Conservation (phyloP, 345 rosid genomes). For the Lepidium didymum region DNA sequence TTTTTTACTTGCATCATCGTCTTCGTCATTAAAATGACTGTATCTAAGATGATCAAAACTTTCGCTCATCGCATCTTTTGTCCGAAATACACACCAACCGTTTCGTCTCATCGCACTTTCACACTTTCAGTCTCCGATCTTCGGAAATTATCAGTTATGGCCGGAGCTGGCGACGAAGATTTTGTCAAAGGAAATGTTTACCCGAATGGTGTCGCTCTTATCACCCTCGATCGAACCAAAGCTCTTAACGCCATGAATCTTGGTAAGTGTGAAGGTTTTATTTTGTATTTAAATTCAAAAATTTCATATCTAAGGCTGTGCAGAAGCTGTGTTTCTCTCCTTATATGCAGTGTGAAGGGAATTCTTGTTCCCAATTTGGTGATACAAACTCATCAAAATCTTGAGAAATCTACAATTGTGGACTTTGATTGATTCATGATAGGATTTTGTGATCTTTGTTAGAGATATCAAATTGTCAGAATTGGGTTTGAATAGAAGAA, state of each 20-base stretch:
- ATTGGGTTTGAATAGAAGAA: background rate
- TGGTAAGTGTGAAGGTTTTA: constrained; percentile 29
- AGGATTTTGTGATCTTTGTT: background rate
- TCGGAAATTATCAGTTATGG: constrained; percentile 45
- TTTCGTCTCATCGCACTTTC: background rate
- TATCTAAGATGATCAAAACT: constrained; percentile 15
- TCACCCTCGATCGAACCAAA: constrained; percentile 89
- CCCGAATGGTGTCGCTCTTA: constrained; percentile 84
- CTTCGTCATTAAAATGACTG: background rate
- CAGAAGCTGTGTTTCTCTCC: background rate
- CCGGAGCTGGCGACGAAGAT: constrained; percentile 37
- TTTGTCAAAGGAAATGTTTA: constrained; percentile 67
- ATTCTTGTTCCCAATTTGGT: background rate
- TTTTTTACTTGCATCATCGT: background rate
- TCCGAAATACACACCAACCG: background rate
- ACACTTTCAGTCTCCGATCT: constrained; percentile 13
- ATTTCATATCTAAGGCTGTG: background rate
- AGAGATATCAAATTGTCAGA: background rate
- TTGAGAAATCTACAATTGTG: background rate
- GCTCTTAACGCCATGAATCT: constrained; percentile 96
- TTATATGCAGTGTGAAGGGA: background rate
- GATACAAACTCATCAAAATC: background rate
- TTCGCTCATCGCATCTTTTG: constrained; percentile 13
- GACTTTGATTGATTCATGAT: background rate
- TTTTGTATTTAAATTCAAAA: background rate